phyloP scores from a whole-genome alignment of 2,329 filamentous ascomycete genomes.

The Fusarium sambucinum region DNA sequence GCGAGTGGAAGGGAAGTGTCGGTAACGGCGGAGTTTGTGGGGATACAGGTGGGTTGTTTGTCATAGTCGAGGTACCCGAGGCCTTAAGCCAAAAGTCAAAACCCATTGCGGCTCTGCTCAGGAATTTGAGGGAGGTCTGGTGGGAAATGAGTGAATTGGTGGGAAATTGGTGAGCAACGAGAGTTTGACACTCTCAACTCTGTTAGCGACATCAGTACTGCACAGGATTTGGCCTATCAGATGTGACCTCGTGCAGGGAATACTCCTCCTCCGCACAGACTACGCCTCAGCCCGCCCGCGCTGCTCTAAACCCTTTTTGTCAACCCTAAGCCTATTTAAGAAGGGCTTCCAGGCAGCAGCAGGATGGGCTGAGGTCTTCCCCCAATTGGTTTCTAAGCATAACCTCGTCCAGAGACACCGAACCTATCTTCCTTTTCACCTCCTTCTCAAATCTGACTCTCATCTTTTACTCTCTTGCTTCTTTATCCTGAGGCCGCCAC shows the following conservation, averaged over 20 bases:
- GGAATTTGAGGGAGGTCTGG: constrained; percentile 3
- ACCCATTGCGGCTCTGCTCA: constrained; percentile 38
- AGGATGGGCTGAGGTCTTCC: constrained; percentile 45
- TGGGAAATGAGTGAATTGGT: constrained; percentile 11
- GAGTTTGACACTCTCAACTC: not conserved
- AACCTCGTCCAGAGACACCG: constrained; percentile 37
- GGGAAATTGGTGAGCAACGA: not conserved
- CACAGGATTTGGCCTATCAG: constrained; percentile 10
- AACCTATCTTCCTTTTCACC: constrained; percentile 28
- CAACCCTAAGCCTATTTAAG: constrained; percentile 36
- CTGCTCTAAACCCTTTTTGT: constrained; percentile 27
- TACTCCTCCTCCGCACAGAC: constrained; percentile 43
- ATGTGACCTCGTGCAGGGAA: constrained; percentile 36
- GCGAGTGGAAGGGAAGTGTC: constrained; percentile 21
- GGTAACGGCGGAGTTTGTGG: constrained; percentile 37
- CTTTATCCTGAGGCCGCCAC: constrained; percentile 42
- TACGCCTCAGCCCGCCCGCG: constrained; percentile 47
- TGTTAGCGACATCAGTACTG: constrained; percentile 20
- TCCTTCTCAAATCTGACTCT: constrained; percentile 20
- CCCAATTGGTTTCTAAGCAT: constrained; percentile 48
- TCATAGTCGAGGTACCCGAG: constrained; percentile 41
- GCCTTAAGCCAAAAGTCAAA: constrained; percentile 25
- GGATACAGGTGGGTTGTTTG: constrained; percentile 26
- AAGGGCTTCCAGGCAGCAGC: constrained; percentile 51
- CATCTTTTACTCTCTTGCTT: constrained; percentile 6